phyloP scores from a whole-genome alignment of 805 yeast species.

The Ogataea paradorogensis region DNA sequence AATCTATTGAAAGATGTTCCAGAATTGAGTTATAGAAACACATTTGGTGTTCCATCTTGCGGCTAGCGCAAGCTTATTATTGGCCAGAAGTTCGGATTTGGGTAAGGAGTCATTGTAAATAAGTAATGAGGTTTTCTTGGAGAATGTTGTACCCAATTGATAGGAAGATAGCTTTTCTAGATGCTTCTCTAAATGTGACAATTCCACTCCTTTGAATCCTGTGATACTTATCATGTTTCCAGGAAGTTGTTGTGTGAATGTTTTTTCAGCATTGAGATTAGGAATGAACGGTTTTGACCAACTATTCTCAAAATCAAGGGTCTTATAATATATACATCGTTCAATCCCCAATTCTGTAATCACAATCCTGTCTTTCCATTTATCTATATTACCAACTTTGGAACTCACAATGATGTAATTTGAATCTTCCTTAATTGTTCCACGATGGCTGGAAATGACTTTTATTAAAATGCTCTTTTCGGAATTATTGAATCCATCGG shows the following conservation, averaged over 20 bases:
- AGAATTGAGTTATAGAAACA: constrained; percentile 13
- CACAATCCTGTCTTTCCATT: neutral
- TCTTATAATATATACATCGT: constrained; percentile 26
- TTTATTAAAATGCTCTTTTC: constrained; percentile 22
- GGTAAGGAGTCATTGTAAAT: constrained; percentile 38
- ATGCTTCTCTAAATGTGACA: constrained; percentile 41
- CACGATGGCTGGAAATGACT: constrained; percentile 27
- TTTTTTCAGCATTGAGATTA: neutral
- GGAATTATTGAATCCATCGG: constrained; percentile 18
- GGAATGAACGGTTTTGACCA: constrained; percentile 27
- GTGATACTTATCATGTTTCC: constrained; percentile 19
- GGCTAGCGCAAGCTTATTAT: constrained; percentile 25
- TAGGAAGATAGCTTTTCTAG: constrained; percentile 46
- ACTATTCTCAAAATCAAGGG: constrained; percentile 16
- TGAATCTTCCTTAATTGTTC: constrained; percentile 8
- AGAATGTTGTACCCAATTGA: constrained; percentile 48
- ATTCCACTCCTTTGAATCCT: constrained; percentile 32
- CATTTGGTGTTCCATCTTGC: constrained; percentile 24
- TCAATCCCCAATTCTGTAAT: constrained; percentile 33
- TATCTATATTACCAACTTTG: constrained; percentile 3
- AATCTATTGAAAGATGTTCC: constrained; percentile 5
- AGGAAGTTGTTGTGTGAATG: neutral
- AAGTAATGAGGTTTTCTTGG: constrained; percentile 50
- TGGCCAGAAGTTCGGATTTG: constrained; percentile 12
- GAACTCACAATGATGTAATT: constrained; percentile 24